Conservation (phyloP, 2,329 filamentous ascomycete species). For the Daldinia eschscholtzii region DNA sequence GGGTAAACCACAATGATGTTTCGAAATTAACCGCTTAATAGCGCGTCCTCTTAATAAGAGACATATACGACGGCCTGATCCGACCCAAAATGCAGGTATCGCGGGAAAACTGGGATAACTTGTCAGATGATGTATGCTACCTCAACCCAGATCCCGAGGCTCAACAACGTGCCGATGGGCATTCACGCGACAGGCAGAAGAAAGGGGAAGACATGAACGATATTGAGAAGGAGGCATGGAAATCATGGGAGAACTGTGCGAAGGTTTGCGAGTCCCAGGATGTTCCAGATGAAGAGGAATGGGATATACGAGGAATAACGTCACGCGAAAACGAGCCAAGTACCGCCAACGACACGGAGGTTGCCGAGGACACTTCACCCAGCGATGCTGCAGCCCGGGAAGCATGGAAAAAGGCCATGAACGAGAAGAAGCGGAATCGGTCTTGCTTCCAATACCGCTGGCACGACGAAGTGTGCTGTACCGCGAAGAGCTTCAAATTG, state of each 20-base stretch:
- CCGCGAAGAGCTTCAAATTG: slow-evolving; percentile 59
- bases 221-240: slow-evolving; percentile 61
- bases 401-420: slow-evolving; percentile 43
- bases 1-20: background rate
- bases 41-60: slow-evolving; percentile 61
- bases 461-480: slow-evolving; percentile 60
- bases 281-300: slow-evolving; percentile 54
- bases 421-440: slow-evolving; percentile 52
- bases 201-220: slow-evolving; percentile 56
- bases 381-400: slow-evolving; percentile 45
- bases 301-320: slow-evolving; percentile 40
- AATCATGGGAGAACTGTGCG: slow-evolving; percentile 61
- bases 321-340: slow-evolving; percentile 45
- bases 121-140: slow-evolving; percentile 63
- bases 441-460: slow-evolving; percentile 63
- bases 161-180: slow-evolving; percentile 52
- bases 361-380: slow-evolving; percentile 47
- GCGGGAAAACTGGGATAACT: slow-evolving; percentile 66
- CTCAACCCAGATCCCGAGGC: slow-evolving; percentile 55
- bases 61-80: slow-evolving; percentile 64
- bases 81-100: slow-evolving; percentile 57
- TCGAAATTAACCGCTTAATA: slow-evolving; percentile 41
- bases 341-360: slow-evolving; percentile 47
- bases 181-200: slow-evolving; percentile 54
- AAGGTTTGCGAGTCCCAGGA: slow-evolving; percentile 62